phyloP scores from a whole-genome alignment of 139 green algal genomes.

The Trebouxia sp. region DNA sequence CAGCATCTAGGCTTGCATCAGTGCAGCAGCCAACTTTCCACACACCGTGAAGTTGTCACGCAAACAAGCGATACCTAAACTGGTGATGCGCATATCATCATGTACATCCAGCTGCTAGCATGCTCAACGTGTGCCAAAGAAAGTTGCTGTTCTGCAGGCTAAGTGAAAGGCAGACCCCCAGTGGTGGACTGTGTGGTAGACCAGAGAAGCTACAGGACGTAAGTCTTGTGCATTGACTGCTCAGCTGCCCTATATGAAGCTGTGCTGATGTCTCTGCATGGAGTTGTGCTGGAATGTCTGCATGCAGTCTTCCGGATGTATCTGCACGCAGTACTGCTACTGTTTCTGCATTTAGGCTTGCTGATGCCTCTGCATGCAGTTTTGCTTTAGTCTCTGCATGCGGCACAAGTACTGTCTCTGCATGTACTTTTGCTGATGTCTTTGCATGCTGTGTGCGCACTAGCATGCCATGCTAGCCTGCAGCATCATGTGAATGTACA shows the following conservation, averaged over 20 bases:
- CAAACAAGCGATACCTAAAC: no score
- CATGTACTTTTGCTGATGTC: neutral
- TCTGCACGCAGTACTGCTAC: no score
- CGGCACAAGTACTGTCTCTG: neutral
- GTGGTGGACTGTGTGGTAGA: slow-evolving; percentile 92
- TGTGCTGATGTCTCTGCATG: neutral
- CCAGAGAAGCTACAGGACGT: slow-evolving; percentile 94
- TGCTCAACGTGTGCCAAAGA: no score
- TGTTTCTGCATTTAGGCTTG: neutral
- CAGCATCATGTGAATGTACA: slow-evolving; percentile 89
- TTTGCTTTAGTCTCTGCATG: no score
- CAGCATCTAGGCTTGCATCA: no score
- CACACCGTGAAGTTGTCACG: no score
- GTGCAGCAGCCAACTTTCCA: no score
- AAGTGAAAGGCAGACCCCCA: slow-evolving; percentile 85
- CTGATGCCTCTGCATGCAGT: neutral
- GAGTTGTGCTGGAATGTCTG: neutral
- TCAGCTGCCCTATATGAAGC: neutral
- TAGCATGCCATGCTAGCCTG: no score
- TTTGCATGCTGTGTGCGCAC: no score
- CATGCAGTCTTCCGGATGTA: neutral
- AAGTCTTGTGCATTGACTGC: slow-evolving; percentile 26
- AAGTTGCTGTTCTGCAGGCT: slow-evolving; percentile 61
- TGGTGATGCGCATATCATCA: no score
- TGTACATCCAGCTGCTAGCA: no score